A percentile compares a stretch with the other conserved stretches of the same genome.
These are phyloP conservation scores for Cyphellophora attinorum DNA, from an alignment of 2,329 filamentous ascomycete genomes.

Conservation along the genomic window DNA sequence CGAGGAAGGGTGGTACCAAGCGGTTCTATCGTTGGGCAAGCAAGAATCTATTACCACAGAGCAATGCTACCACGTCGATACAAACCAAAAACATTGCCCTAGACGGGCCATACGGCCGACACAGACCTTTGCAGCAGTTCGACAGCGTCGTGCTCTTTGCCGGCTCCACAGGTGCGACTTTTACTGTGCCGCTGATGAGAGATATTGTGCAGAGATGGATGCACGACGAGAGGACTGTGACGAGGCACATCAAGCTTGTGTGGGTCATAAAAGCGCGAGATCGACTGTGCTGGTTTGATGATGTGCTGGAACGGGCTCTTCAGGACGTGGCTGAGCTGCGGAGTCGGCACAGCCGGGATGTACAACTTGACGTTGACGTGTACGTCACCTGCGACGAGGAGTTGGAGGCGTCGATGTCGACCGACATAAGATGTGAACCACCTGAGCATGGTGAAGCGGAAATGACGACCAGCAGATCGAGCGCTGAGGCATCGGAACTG, in stretches of 20 bases:
- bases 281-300: slow-evolving; percentile 12
- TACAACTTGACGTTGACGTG: slow-evolving; percentile 41
- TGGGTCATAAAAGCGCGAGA: slow-evolving; percentile 49
- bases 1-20: slow-evolving; percentile 27
- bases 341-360: slow-evolving; percentile 15
- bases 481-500: slow-evolving; percentile 11
- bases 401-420: slow-evolving; percentile 24
- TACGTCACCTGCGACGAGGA: slow-evolving; percentile 45
- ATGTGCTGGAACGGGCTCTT: slow-evolving; percentile 9
- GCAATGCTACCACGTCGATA: not conserved
- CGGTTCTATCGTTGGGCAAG: slow-evolving; percentile 25
- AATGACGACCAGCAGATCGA: not conserved
- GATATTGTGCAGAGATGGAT: slow-evolving; percentile 37
- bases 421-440: slow-evolving; percentile 3
- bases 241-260: slow-evolving; percentile 10
- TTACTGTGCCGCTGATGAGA: slow-evolving; percentile 40
- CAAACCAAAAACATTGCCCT: slow-evolving; percentile 19
- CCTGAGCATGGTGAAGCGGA: slow-evolving; percentile 6
- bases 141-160: slow-evolving; percentile 13
- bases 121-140: slow-evolving; percentile 25
- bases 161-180: slow-evolving; percentile 43
- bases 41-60: slow-evolving; percentile 33
- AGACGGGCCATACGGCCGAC: slow-evolving; percentile 23
- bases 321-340: slow-evolving; percentile 8
- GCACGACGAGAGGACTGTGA: slow-evolving; percentile 4